Evolutionary conservation across 306 rosid genomes (phyloP), one percentile per base, ranked within the genome.

Genomic region (Gastrolobium villosum): DNA sequence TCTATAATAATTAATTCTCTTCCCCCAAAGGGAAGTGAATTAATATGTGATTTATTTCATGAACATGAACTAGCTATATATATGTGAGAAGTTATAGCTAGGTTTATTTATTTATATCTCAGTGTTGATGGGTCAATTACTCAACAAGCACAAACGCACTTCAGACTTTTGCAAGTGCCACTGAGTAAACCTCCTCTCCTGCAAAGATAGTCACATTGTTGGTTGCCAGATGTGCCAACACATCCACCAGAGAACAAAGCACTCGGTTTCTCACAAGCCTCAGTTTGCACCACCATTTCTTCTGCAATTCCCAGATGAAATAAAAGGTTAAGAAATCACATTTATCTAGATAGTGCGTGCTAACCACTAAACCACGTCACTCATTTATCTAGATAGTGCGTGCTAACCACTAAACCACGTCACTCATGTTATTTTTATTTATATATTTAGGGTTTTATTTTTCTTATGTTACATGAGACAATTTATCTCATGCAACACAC

Each of bases 181-280:
- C 64, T 5, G 10, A 45, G 70, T 26, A 78, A 26, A 2, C 40
- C 15, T 8, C 71, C 77, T 69, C 82, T 78, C 10, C 54, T 26
- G 74, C 79, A 80, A 3, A 73, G 55, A 28, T 65, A 65, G 13
- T 0, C 61, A 28, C 79, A 72, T 28, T 64, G 36, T 20, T 35
- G 15, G 2, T 32, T 43, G 5, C 74, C 68, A 3, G 50, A 2
- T 14, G 50, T 10, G 13, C 63, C 68, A 41, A 64, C 2, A 50
- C 80, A 81, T 74, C 1, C 37, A 53, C 84, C 80, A 3, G 54
- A 2, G 76, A 81, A 81, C 10, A 36, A 35, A 4, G 5, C 4
- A 77, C 84, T 65, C 0, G 64, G 76, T 41, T 66, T 81, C 56
- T 81, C 76, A 53, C 80, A 81, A 5, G 65, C 84, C 65, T 74